Evolutionary conservation across 176 grass and related monocot genomes (phyloP).

Genomic region (Eragrostis curvula): DNA sequence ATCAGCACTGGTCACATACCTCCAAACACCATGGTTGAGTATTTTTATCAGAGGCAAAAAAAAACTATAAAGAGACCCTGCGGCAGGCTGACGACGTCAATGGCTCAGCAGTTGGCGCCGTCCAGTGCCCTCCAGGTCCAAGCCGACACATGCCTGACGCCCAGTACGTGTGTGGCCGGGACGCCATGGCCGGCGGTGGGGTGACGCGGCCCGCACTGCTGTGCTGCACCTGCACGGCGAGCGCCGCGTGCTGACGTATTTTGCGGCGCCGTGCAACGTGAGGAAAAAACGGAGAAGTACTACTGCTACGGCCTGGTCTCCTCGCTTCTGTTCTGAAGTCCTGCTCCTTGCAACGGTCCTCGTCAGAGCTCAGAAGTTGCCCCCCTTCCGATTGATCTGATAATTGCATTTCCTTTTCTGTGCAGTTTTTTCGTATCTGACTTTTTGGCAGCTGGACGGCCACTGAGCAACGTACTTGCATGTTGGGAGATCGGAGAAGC

Average conservation of each 20-base stretch:
- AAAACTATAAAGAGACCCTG: neutral
- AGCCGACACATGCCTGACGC: conserved; percentile 14
- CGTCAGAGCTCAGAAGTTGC: neutral
- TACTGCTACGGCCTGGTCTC: neutral
- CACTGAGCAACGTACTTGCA: neutral
- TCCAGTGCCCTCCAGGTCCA: neutral
- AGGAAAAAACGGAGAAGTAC: neutral
- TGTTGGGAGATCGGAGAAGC: neutral
- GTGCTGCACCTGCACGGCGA: neutral
- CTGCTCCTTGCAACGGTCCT: conserved; percentile 10
- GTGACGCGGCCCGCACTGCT: conserved; percentile 7
- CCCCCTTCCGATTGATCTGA: neutral
- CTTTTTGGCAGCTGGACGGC: neutral
- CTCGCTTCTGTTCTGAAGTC: neutral
- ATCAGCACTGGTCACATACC: neutral
- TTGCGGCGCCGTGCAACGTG: neutral
- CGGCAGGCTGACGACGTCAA: neutral
- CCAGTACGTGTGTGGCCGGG: conserved; percentile 24
- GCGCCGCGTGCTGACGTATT: neutral
- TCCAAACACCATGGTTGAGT: neutral
- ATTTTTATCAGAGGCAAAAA: neutral
- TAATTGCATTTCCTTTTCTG: neutral
- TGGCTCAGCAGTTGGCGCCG: conserved; percentile 21
- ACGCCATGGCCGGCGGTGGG: conserved; percentile 29
- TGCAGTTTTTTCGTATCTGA: neutral